phyloP scores from a whole-genome alignment of 768 basidiomycete species.

The Obba rivulosa region DNA sequence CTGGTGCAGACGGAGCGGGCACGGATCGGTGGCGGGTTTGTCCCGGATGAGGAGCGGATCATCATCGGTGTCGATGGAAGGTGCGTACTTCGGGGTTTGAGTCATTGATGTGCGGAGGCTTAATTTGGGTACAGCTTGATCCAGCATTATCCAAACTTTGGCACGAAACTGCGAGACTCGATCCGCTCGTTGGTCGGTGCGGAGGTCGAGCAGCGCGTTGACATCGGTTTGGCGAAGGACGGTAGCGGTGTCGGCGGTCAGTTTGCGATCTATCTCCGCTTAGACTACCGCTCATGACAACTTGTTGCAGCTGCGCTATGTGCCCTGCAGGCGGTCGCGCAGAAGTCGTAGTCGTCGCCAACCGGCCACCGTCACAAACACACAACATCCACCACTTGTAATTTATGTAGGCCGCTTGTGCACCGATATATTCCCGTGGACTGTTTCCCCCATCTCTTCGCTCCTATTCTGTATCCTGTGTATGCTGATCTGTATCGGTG shows the following conservation, averaged over 20 bases:
- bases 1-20: conserved; percentile 77
- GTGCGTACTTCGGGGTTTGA: conserved; percentile 30
- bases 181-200: conserved; percentile 72
- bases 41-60: conserved; percentile 38
- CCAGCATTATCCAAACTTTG: conserved; percentile 89
- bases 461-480: too few relatives aligned
- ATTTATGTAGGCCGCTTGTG: conserved; percentile 1
- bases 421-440: not conserved
- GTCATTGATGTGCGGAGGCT: not conserved
- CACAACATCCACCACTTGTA: conserved; percentile 3
- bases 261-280: conserved; percentile 20
- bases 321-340: conserved; percentile 76
- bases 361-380: not conserved
- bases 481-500: too few relatives aligned
- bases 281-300: conserved; percentile 7
- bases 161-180: conserved; percentile 67
- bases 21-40: conserved; percentile 35
- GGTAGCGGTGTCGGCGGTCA: conserved; percentile 96
- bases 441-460: too few relatives aligned
- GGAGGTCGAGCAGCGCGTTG: conserved; percentile 72
- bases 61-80: conserved; percentile 92
- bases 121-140: conserved; percentile 51
- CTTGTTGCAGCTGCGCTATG: conserved; percentile 69
- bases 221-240: conserved; percentile 93
- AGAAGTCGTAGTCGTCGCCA: conserved; percentile 15